Evolutionary conservation across 129 eudicot genomes (phyloP).

Genomic region (Artemisia argyi): DNA sequence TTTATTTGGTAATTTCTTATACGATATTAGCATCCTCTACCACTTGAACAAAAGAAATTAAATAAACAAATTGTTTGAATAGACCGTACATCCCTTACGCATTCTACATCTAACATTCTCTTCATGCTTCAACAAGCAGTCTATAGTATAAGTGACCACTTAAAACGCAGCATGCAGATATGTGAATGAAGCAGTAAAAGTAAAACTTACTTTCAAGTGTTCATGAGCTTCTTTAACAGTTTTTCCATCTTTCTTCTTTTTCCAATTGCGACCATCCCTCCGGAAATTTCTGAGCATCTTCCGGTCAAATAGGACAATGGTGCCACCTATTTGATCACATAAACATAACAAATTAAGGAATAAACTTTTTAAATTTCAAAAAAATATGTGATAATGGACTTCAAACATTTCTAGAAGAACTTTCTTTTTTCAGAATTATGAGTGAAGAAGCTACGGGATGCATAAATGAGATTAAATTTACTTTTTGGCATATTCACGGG

Average conservation of each 20-base stretch:
- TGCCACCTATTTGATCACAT: constrained; percentile 66
- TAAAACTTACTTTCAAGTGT: constrained; percentile 68
- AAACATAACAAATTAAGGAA: constrained; percentile 6
- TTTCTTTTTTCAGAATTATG: constrained; percentile 1
- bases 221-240: constrained; percentile 99
- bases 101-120: neutral
- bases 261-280: constrained; percentile 94
- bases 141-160: neutral
- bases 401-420: neutral
- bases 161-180: neutral
- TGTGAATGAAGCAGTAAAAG: neutral
- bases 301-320: constrained; percentile 81
- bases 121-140: constrained; percentile 1
- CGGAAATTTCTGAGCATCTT: constrained; percentile 94
- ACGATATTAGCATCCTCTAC: too few species aligned
- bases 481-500: constrained; percentile 84
- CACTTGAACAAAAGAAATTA: too few species aligned
- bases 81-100: too few species aligned
- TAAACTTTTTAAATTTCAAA: neutral
- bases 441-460: neutral
- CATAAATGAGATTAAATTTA: constrained; percentile 28
- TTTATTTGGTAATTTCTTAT: too few species aligned
- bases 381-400: constrained; percentile 3
- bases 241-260: constrained; percentile 95
- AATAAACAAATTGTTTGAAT: too few species aligned